These are phyloP conservation scores for Nosema muscidifuracis DNA, from an alignment of 371 early-diverging fungal genomes.

Conservation along the genomic window DNA sequence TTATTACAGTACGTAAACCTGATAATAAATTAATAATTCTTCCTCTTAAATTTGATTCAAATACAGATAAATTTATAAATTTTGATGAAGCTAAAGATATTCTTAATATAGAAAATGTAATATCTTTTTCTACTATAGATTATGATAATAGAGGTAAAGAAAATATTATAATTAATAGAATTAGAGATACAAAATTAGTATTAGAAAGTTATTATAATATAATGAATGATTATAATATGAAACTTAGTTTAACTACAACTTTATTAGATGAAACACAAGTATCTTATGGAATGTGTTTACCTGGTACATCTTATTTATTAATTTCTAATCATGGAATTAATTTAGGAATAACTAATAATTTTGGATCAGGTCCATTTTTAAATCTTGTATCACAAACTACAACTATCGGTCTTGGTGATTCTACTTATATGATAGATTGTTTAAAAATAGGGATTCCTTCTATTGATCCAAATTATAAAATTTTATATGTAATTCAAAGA, in stretches of 20 bases:
- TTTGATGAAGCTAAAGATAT: conserved; percentile 3
- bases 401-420: conserved; percentile 53
- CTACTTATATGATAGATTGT: conserved; percentile 45
- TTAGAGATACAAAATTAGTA: not conserved
- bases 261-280: not conserved
- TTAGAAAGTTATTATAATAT: conserved; percentile 33
- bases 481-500: conserved; percentile 8
- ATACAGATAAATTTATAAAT: conserved; percentile 1
- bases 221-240: conserved; percentile 41
- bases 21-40: not conserved
- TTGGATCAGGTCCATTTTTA: conserved; percentile 43
- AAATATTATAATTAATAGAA: conserved; percentile 19
- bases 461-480: conserved; percentile 5
- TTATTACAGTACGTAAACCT: conserved; percentile 16
- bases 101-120: conserved; percentile 4
- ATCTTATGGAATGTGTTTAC: conserved; percentile 12
- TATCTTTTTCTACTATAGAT: conserved; percentile 28
- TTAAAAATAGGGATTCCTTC: conserved; percentile 39
- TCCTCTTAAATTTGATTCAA: conserved; percentile 4
- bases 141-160: conserved; percentile 34
- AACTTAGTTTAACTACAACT: conserved; percentile 47
- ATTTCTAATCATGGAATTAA: conserved; percentile 43
- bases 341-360: conserved; percentile 29
- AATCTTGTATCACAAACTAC: conserved; percentile 42
- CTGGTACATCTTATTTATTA: conserved; percentile 53